phyloP scores from a whole-genome alignment of 2,329 filamentous ascomycete species.

The Colletotrichum zoysiae region DNA sequence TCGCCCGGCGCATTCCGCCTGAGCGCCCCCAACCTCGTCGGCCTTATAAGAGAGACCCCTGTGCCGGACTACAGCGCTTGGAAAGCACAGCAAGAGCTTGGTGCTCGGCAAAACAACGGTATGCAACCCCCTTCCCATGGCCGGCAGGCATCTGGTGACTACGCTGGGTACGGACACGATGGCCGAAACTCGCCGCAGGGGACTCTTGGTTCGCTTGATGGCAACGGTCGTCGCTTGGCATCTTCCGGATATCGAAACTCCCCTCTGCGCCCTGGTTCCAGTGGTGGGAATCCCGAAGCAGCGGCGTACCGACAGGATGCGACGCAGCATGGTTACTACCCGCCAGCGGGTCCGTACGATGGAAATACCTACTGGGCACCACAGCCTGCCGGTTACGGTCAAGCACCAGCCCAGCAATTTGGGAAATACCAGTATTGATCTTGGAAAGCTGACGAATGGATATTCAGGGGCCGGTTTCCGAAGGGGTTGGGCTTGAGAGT shows the following conservation, averaged over 20 bases:
- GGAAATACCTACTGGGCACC: conserved; percentile 49
- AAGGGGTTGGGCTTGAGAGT: conserved; percentile 27
- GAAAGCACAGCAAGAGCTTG: conserved; percentile 57
- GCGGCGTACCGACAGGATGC: conserved; percentile 48
- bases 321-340: conserved; percentile 26
- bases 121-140: conserved; percentile 54
- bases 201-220: conserved; percentile 62
- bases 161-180: conserved; percentile 46
- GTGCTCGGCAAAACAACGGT: conserved; percentile 48
- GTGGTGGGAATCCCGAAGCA: conserved; percentile 56
- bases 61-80: conserved; percentile 72
- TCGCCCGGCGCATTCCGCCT: conserved; percentile 80
- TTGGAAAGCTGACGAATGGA: conserved; percentile 29
- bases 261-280: conserved; percentile 63
- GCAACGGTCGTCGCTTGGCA: conserved; percentile 52
- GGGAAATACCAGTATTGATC: conserved; percentile 52
- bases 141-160: conserved; percentile 60
- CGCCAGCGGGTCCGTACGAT: conserved; percentile 17
- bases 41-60: conserved; percentile 76
- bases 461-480: conserved; percentile 34
- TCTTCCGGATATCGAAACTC: conserved; percentile 64
- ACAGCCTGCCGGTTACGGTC: conserved; percentile 48
- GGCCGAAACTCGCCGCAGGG: conserved; percentile 46
- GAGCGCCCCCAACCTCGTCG: conserved; percentile 77
- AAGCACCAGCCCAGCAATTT: conserved; percentile 52